Evolutionary conservation across 768 basidiomycete genomes (phyloP).

Genomic region (Collybia nuda): DNA sequence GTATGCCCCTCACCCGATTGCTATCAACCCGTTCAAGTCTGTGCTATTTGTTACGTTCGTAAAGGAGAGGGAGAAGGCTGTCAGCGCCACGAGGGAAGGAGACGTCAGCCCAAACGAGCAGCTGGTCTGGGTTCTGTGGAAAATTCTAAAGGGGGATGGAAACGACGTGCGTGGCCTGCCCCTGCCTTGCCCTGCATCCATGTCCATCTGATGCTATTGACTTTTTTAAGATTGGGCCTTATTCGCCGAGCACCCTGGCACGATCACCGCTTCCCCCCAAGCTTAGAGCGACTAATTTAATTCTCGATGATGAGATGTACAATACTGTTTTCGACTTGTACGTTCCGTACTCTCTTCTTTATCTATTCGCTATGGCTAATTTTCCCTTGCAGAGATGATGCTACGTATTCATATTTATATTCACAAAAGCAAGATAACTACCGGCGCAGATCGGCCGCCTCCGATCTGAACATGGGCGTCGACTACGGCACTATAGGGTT

Average conservation of each 20-base stretch:
- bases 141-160: slow-evolving; percentile 81
- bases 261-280: slow-evolving; percentile 75
- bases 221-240: slow-evolving; percentile 67
- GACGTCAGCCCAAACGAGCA: slow-evolving; percentile 66
- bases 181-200: background rate
- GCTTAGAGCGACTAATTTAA: slow-evolving; percentile 70
- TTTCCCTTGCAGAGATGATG: slow-evolving; percentile 36
- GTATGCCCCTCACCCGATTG: slow-evolving; percentile 77
- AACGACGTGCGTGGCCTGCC: slow-evolving; percentile 57
- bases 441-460: slow-evolving; percentile 38
- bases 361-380: background rate
- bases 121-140: slow-evolving; percentile 86
- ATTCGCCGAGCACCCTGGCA: slow-evolving; percentile 73
- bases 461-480: slow-evolving; percentile 26
- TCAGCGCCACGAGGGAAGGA: slow-evolving; percentile 45
- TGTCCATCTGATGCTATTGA: background rate
- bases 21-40: slow-evolving; percentile 81
- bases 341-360: background rate
- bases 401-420: slow-evolving; percentile 42
- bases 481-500: slow-evolving; percentile 14
- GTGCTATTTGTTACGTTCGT: slow-evolving; percentile 66
- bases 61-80: slow-evolving; percentile 65
- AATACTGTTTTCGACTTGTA: slow-evolving; percentile 49
- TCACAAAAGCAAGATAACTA: slow-evolving; percentile 29
- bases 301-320: slow-evolving; percentile 64